Base-by-base conservation (phyloP, 2,329 filamentous ascomycete species). In the Fusarium musae region DNA sequence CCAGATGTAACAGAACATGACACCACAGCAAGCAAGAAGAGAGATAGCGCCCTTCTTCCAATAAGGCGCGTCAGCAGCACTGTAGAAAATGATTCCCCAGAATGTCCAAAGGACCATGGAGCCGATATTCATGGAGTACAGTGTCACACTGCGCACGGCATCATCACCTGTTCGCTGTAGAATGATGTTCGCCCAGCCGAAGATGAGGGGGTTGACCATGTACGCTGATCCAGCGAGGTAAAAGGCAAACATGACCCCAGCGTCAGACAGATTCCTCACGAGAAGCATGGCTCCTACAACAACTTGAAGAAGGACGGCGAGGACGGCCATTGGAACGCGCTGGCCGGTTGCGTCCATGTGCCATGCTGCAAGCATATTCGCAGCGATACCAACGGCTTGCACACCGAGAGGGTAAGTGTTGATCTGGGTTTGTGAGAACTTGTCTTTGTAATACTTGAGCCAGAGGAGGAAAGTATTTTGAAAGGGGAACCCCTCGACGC, bases 51-150 rank as follows among this genome's bases (percentile, higher is more conserved):
- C 79, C 28, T 75, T 80, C 42, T 73, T 69, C 75, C 84, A 85
- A 59, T 85, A 85, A 6, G 84, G 83, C 0, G 83, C 83, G 65
- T 85, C 82, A 9, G 78, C 79, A 1, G 83, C 83, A 17, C 82
- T 78, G 49, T 85, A 85, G 12, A 86, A 70, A 0, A 79, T 74
- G 9, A 86, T 84, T 0, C 84, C 84, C 84, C 84, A 86, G 54
- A 85, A 85, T 0, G 84, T 85, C 67, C 83, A 85, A 32, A 86
- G 65, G 2, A 82, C 75, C 46, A 80, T 80, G 19, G 81, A 80
- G 5, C 80, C 79, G 30, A 82, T 80, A 16, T 83, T 84, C 83
- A 85, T 85, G 1, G 79, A 78, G 44, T 81, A 82, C 0, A 86
- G 69, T 0, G 82, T 82, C 6, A 85, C 79, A 16, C 81, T 81